These are phyloP conservation scores for Jacaranda mimosifolia DNA, from an alignment of 257 asterid genomes.

Conservation along the genomic window DNA sequence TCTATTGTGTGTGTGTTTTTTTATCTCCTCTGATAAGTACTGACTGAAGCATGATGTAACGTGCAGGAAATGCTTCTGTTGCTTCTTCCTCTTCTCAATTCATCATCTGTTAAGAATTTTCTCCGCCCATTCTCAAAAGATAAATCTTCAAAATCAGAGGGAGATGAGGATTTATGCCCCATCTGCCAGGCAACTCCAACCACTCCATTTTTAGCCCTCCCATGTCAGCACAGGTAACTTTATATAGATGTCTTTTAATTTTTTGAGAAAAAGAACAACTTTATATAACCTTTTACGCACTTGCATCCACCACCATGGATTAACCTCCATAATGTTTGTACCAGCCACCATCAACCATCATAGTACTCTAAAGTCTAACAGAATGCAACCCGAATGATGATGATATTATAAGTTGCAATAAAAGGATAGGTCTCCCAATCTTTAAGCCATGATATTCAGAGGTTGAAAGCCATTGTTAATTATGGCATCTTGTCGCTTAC, in stretches of 20 bases:
- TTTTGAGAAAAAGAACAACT: not conserved
- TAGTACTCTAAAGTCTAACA: conserved; percentile 1
- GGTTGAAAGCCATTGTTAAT: not conserved
- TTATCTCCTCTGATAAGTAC: conserved; percentile 22
- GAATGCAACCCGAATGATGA: not conserved
- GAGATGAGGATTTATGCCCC: conserved; percentile 81
- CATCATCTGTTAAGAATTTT: conserved; percentile 78
- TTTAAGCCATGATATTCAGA: not conserved
- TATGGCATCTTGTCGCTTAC: not conserved
- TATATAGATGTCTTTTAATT: not conserved
- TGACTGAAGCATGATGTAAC: conserved; percentile 36
- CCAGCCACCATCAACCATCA: too few relatives aligned
- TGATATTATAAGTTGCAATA: not conserved
- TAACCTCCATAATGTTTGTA: too few relatives aligned
- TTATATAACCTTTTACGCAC: too few relatives aligned
- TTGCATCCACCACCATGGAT: too few relatives aligned
- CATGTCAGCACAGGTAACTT: conserved; percentile 91
- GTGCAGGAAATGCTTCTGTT: conserved; percentile 90
- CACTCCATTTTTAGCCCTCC: conserved; percentile 87
- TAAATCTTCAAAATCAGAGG: conserved; percentile 68
- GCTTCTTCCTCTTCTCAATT: conserved; percentile 94
- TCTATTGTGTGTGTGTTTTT: conserved; percentile 3
- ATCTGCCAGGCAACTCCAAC: conserved; percentile 86
- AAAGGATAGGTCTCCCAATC: not conserved
- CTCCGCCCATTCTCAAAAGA: conserved; percentile 88